Conservation (phyloP, 192 early-diverging fungal species). For the Umbelopsis sp. region DNA sequence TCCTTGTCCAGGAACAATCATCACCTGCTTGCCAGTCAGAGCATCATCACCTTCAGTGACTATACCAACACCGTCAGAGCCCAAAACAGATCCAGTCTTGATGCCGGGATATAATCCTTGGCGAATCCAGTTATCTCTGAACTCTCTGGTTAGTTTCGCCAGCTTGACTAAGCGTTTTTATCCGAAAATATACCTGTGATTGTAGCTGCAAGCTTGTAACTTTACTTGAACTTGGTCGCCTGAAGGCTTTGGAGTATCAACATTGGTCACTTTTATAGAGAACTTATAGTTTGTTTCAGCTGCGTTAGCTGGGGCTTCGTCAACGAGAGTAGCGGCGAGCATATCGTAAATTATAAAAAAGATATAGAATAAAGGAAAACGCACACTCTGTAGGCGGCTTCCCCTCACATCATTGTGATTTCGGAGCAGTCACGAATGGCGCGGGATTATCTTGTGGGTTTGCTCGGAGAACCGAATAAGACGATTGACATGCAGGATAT, state of each 20-base stretch:
- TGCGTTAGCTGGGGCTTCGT: neutral
- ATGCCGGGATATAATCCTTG: conserved; percentile 35
- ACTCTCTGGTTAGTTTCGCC: neutral
- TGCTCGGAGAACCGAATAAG: no score
- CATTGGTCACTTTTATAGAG: neutral
- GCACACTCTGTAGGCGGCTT: neutral
- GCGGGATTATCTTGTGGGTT: neutral
- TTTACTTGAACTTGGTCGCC: conserved; percentile 1
- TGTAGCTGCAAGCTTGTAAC: conserved; percentile 7
- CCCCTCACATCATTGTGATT: neutral
- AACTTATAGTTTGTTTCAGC: conserved; percentile 7
- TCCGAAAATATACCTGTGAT: neutral
- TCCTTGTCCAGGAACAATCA: conserved; percentile 20
- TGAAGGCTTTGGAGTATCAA: conserved; percentile 13
- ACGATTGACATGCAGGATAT: no score
- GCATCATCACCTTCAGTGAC: conserved; percentile 11
- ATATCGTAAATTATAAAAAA: neutral
- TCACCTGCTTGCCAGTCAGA: conserved; percentile 10
- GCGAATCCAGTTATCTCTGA: conserved; percentile 38
- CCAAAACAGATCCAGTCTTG: conserved; percentile 23
- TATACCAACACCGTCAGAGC: conserved; percentile 37
- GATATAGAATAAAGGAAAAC: neutral
- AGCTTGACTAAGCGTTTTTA: no score
- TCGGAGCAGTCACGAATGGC: neutral
- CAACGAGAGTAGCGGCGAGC: neutral